Percentiles rank a stretch among this genome's conserved stretches.
phyloP scores from a whole-genome alignment of 2,329 filamentous ascomycete genomes.

The Alternaria brassicicola region DNA sequence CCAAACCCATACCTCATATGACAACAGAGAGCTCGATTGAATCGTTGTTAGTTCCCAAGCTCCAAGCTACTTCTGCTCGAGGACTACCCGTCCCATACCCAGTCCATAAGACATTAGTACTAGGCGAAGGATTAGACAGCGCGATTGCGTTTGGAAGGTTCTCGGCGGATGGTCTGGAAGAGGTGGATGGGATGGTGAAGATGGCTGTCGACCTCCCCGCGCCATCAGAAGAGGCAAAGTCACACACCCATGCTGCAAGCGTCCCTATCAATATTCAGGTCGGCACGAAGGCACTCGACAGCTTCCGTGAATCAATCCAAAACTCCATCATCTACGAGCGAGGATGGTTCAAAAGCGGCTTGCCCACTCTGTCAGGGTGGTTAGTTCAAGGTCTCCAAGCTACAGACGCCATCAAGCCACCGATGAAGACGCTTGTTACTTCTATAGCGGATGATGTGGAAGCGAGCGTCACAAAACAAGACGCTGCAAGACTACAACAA shows the following conservation, averaged over 20 bases:
- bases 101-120: conserved; percentile 79
- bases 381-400: conserved; percentile 52
- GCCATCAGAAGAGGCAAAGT: conserved; percentile 47
- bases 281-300: conserved; percentile 67
- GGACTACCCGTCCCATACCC: conserved; percentile 75
- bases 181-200: conserved; percentile 55
- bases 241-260: conserved; percentile 22
- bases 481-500: conserved; percentile 49
- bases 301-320: conserved; percentile 71
- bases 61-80: conserved; percentile 71
- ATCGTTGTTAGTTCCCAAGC: conserved; percentile 72
- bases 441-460: conserved; percentile 67
- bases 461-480: conserved; percentile 58
- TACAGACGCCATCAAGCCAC: conserved; percentile 63
- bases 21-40: conserved; percentile 60
- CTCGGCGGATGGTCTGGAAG: conserved; percentile 46
- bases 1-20: conserved; percentile 34
- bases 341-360: conserved; percentile 74
- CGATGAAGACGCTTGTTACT: conserved; percentile 68
- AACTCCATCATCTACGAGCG: conserved; percentile 76
- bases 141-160: conserved; percentile 60
- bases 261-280: conserved; percentile 65
- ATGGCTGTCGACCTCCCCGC: conserved; percentile 63
- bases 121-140: conserved; percentile 74
- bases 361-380: conserved; percentile 71